Percentiles rank a stretch among this genome's conserved stretches.
phyloP scores from a whole-genome alignment of 495 filamentous ascomycete species.

The Pseudoneurospora amorphoporcata region DNA sequence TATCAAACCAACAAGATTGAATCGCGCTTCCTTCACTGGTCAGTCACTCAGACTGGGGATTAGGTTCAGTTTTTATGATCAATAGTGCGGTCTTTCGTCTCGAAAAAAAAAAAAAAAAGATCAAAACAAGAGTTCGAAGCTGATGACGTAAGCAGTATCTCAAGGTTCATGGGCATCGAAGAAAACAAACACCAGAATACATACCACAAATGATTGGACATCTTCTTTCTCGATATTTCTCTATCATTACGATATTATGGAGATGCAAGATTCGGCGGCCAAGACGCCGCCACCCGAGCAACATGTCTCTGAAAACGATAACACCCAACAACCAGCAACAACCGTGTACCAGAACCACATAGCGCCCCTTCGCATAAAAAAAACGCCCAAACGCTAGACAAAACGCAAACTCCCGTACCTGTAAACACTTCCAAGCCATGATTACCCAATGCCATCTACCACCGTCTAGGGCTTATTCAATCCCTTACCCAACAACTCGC shows the following conservation, averaged over 20 bases:
- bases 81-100: background rate
- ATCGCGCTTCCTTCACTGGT: background rate
- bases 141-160: background rate
- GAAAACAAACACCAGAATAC: background rate
- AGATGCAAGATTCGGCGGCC: background rate
- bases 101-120: background rate
- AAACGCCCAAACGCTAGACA: background rate
- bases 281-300: background rate
- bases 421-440: background rate
- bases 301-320: background rate
- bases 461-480: slow-evolving; percentile 16
- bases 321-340: background rate
- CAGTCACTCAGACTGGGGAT: background rate
- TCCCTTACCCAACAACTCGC: slow-evolving; percentile 31
- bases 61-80: background rate
- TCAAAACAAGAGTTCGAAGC: background rate
- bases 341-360: background rate
- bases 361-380: background rate
- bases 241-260: background rate
- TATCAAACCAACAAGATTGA: background rate
- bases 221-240: background rate
- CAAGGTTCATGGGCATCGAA: background rate
- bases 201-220: background rate
- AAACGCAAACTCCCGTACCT: background rate
- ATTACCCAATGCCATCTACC: background rate